Evolutionary conservation across 1,139 yeast genomes (phyloP), one percentile per base, ranked within the genome.

Genomic region (Scheffersomyces quercinus): DNA sequence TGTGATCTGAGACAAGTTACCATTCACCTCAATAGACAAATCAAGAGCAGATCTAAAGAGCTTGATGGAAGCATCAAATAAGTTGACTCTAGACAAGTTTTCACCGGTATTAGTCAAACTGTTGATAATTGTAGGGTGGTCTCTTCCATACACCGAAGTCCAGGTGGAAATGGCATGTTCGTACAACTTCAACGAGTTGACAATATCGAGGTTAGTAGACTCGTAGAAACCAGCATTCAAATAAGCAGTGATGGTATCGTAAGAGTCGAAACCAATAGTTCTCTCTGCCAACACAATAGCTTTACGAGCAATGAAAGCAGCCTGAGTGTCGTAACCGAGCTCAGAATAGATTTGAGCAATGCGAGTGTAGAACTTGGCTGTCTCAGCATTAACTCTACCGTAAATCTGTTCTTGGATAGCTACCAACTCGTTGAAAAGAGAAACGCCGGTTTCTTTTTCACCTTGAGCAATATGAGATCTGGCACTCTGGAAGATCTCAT

Each of bases 321-420:
- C 93, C 53, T 80, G 83, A 28, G 69, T 66, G 37, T 68, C 64
- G 54, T 77, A 68, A 9, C 83, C 83, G 39, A 83, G 62, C 48
- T 85, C 89, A 48, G 82, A 79, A 66, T 83, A 86, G 20, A 82
- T 66, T 52, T 84, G 82, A 10, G 96, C 83, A 38, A 88, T 71
- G 29, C 79, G 71, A 36, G 81, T 70, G 59, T 84, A 87, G 36
- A 84, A 82, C 43, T 78, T 79, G 14, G 93, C 90, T 34, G 93
- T 88, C 54, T 85, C 90, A 9, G 85, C 79, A 58, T 90, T 95
- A 29, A 93, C 77, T 36, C 77, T 66, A 16, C 98, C 97, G 56
- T 88, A 88, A 29, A 88, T 82, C 60, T 90, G 96, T 61, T 91
- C 96, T 53, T 82, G 82, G 45, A 89, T 75, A 4, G 85, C 70